Conservation (phyloP, 1,284 basidiomycete species). For the Fomitopsis palustris region DNA sequence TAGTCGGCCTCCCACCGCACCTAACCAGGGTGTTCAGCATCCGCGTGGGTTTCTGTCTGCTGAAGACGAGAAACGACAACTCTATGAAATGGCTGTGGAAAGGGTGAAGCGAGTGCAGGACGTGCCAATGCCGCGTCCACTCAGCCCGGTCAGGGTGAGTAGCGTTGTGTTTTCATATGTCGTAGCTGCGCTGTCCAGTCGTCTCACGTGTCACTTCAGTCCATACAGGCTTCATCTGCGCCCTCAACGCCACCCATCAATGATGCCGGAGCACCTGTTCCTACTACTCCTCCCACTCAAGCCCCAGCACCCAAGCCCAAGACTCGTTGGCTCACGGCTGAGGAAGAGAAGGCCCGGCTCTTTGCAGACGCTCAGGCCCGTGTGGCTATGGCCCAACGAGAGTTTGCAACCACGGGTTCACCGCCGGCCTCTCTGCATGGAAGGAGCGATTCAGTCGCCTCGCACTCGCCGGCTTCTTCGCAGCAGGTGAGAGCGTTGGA, state of each 20-base stretch:
- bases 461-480: not conserved
- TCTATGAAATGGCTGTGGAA: constrained; percentile 65
- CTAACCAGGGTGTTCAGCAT: not conserved
- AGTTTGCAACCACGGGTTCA: constrained; percentile 2
- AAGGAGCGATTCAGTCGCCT: constrained; percentile 2
- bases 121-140: constrained; percentile 22
- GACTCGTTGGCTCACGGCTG: constrained; percentile 56
- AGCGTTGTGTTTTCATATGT: not conserved
- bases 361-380: constrained; percentile 66
- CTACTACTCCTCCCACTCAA: not conserved
- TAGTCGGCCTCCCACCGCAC: constrained; percentile 1
- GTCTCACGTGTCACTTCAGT: not conserved
- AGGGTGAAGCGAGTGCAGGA: constrained; percentile 59
- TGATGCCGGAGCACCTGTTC: constrained; percentile 7
- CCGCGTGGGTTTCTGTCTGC: constrained; percentile 48
- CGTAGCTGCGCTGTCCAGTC: not conserved
- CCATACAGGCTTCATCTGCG: not conserved
- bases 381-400: constrained; percentile 27
- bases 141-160: constrained; percentile 13
- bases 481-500: not conserved
- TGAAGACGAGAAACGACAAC: constrained; percentile 60
- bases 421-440: constrained; percentile 31
- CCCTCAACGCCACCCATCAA: constrained; percentile 2
- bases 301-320: constrained; percentile 3
- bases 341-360: constrained; percentile 67